Conservation (phyloP, 805 yeast species). For the Wickerhamomyces hampshirensis region DNA sequence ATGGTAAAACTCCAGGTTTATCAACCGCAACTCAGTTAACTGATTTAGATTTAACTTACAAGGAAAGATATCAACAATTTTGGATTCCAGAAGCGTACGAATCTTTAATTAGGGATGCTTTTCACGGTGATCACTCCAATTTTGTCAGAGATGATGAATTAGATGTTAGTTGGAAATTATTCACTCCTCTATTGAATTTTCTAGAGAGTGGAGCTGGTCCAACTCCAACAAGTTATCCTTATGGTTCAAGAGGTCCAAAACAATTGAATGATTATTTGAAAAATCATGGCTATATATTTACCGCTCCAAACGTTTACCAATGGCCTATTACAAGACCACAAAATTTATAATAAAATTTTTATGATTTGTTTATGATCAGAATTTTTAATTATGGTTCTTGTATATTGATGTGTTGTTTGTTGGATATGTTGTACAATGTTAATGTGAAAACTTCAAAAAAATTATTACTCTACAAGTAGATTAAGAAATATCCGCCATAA, state of each 20-base stretch:
- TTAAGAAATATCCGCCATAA: too few species aligned
- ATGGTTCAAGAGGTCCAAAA: slow-evolving; percentile 89
- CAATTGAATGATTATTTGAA: slow-evolving; percentile 55
- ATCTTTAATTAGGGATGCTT: slow-evolving; percentile 85
- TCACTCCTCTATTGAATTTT: slow-evolving; percentile 83
- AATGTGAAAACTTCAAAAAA: background rate
- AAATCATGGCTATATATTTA: slow-evolving; percentile 69
- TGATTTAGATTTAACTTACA: slow-evolving; percentile 86
- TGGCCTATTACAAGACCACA: slow-evolving; percentile 80
- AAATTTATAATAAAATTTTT: slow-evolving; percentile 7
- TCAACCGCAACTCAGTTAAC: slow-evolving; percentile 77
- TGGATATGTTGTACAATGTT: background rate
- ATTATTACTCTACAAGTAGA: too few species aligned
- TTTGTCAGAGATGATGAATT: slow-evolving; percentile 97
- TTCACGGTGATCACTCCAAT: slow-evolving; percentile 91
- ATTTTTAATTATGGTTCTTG: slow-evolving; percentile 1
- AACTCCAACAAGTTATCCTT: slow-evolving; percentile 62
- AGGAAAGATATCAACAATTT: slow-evolving; percentile 74
- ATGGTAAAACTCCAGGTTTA: slow-evolving; percentile 91
- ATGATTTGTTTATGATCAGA: background rate
- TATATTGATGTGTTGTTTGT: background rate
- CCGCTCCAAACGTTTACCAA: slow-evolving; percentile 62
- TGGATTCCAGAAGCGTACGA: slow-evolving; percentile 99
- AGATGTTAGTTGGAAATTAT: slow-evolving; percentile 87
- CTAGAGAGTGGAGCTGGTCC: slow-evolving; percentile 73